Percentiles rank a stretch among this genome's conserved stretches.
phyloP scores from a whole-genome alignment of 2,329 filamentous ascomycete species.

The Trichoderma brevicompactum region DNA sequence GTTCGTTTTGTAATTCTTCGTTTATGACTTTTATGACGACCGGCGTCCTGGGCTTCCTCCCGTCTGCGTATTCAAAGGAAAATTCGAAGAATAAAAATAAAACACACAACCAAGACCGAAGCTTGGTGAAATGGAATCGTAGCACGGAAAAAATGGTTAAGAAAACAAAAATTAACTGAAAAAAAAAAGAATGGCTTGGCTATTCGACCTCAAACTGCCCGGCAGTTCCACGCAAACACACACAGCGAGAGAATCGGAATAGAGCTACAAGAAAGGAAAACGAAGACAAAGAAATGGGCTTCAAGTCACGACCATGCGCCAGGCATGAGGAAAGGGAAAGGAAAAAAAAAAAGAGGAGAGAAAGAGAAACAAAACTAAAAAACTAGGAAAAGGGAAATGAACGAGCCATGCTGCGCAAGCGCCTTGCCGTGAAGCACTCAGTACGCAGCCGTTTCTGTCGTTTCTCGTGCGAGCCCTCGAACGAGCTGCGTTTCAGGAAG shows the following conservation, averaged over 20 bases:
- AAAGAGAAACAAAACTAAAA: background rate
- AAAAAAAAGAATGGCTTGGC: background rate
- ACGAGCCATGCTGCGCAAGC: background rate
- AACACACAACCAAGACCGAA: conserved; percentile 12
- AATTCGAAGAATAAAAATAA: background rate
- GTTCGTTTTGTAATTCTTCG: background rate
- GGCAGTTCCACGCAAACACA: background rate
- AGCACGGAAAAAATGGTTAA: background rate
- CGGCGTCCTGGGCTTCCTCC: conserved; percentile 14
- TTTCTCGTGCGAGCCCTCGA: conserved; percentile 4
- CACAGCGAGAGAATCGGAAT: background rate
- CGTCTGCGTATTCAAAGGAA: background rate
- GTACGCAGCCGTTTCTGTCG: background rate
- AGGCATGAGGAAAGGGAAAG: conserved; percentile 4
- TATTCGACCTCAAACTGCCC: conserved; percentile 16
- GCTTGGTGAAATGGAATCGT: conserved; percentile 21
- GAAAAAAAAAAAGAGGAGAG: background rate
- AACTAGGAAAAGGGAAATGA: background rate
- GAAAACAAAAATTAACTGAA: background rate
- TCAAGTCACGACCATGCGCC: conserved; percentile 10
- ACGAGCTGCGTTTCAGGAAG: conserved; percentile 28
- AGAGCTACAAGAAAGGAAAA: background rate
- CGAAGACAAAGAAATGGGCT: background rate
- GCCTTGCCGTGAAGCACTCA: background rate
- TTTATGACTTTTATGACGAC: conserved; percentile 4